Evolutionary conservation across 208 protist species (phyloP).

Genomic region (Trypanosoma melophagium): DNA sequence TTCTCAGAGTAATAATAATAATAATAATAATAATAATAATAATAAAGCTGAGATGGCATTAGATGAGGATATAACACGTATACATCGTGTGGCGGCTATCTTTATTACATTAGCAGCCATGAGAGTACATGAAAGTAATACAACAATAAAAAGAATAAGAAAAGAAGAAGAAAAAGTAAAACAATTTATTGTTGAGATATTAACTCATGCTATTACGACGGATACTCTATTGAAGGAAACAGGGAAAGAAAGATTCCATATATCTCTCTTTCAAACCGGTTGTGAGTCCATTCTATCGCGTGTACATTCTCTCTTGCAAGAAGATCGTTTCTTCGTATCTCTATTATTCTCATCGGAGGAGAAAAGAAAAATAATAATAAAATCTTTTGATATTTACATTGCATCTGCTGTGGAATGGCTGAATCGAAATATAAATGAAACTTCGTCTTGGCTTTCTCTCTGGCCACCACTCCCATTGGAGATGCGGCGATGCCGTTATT

Average conservation of each 20-base stretch:
- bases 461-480: conserved; percentile 28
- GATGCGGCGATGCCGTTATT: conserved; percentile 15
- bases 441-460: conserved; percentile 13
- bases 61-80: too few species aligned
- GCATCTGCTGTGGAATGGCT: conserved; percentile 1
- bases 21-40: background rate
- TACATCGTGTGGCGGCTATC: too few species aligned
- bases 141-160: background rate
- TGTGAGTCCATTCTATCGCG: background rate
- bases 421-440: background rate
- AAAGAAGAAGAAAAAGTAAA: background rate
- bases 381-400: conserved; percentile 5
- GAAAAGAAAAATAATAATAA: background rate
- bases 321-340: background rate
- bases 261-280: background rate
- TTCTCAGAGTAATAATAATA: background rate
- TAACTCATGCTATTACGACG: conserved; percentile 6
- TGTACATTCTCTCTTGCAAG: background rate
- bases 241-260: background rate
- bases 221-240: background rate
- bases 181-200: conserved; percentile 15
- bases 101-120: background rate
- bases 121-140: background rate
- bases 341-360: background rate
- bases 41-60: background rate